These are phyloP conservation scores for Millerozyma miso DNA, from an alignment of 805 yeast species.

Conservation along the genomic window DNA sequence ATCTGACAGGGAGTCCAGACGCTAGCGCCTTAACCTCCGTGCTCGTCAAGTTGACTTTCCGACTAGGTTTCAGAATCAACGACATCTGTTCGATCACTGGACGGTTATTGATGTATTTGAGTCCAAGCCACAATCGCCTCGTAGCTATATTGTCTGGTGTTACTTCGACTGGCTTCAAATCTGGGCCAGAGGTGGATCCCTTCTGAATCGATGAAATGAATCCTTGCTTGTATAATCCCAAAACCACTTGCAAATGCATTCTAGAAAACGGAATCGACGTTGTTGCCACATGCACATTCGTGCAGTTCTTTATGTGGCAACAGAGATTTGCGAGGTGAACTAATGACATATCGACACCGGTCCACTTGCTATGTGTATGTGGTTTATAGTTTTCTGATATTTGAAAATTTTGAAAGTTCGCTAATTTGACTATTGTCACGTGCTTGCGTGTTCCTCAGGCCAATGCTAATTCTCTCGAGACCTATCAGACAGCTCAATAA, in stretches of 20 bases:
- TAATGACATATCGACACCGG: conserved; percentile 58
- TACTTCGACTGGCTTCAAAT: conserved; percentile 62
- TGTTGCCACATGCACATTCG: conserved; percentile 64
- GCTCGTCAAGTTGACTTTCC: conserved; percentile 59
- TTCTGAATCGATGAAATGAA: conserved; percentile 78
- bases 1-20: conserved; percentile 69
- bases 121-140: conserved; percentile 85
- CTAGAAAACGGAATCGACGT: conserved; percentile 82
- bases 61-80: conserved; percentile 80
- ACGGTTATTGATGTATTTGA: conserved; percentile 77
- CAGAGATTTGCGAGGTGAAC: conserved; percentile 81
- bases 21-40: conserved; percentile 71
- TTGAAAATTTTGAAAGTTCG: neutral
- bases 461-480: too few relatives aligned
- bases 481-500: too few relatives aligned
- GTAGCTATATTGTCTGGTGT: conserved; percentile 85
- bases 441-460: too few relatives aligned
- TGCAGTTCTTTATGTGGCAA: conserved; percentile 85
- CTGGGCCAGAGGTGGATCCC: conserved; percentile 86
- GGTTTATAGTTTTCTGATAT: neutral
- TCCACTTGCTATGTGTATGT: neutral
- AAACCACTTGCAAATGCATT: conserved; percentile 76
- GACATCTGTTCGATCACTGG: conserved; percentile 72
- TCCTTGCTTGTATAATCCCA: conserved; percentile 87
- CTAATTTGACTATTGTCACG: conserved; percentile 1